These are phyloP conservation scores for Rhododendron kiyosumense DNA, from an alignment of 148 eudicot genomes.

Conservation along the genomic window DNA sequence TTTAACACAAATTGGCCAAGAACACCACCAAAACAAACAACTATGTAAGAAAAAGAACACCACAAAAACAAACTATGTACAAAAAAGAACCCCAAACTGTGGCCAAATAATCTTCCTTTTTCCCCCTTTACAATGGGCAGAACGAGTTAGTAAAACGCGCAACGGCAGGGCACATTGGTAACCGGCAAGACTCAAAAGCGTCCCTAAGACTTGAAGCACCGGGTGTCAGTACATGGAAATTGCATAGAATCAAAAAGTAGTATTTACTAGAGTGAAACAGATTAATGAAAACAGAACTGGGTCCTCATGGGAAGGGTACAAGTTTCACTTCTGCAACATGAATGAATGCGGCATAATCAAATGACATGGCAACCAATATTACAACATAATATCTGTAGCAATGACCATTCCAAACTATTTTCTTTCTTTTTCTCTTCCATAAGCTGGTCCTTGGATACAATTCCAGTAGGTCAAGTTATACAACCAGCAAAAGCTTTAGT, in stretches of 20 bases:
- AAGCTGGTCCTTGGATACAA: background rate
- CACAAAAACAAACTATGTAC: background rate
- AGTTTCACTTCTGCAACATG: background rate
- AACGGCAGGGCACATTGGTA: background rate
- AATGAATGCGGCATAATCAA: background rate
- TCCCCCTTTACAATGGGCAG: background rate
- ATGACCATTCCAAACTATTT: background rate
- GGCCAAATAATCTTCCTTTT: background rate
- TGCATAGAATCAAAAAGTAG: background rate
- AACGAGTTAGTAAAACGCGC: background rate
- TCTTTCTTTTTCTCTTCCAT: background rate
- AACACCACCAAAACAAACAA: too few species aligned
- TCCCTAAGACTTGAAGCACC: background rate
- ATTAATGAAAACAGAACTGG: background rate
- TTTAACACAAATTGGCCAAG: background rate
- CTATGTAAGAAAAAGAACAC: too few species aligned
- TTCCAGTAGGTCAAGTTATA: background rate
- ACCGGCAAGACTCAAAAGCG: background rate
- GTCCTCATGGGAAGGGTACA: background rate
- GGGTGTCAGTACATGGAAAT: background rate
- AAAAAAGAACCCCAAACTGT: background rate
- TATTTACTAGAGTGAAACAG: background rate
- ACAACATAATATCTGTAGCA: background rate
- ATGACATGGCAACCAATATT: background rate
- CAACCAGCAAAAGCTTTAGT: slow-evolving; percentile 14